These are phyloP conservation scores for Scutellaria minor DNA, from an alignment of 257 asterid species.

Conservation along the genomic window DNA sequence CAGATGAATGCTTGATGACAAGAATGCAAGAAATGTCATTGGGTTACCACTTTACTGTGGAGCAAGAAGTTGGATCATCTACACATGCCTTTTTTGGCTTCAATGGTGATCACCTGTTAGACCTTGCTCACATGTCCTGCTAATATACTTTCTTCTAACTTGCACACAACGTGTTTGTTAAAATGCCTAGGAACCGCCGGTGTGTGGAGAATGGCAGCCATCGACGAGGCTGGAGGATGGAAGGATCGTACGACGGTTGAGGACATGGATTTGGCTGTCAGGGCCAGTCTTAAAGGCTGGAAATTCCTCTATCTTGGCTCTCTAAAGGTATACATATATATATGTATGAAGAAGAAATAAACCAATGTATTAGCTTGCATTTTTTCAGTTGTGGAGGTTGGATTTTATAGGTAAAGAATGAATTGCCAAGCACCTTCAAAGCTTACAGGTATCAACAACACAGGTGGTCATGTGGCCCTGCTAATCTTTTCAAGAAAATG, in stretches of 20 bases:
- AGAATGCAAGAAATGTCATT: slow-evolving; percentile 99
- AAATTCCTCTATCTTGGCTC: slow-evolving; percentile 81
- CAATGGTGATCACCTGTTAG: slow-evolving; percentile 57
- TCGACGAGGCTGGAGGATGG: slow-evolving; percentile 99
- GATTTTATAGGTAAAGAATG: slow-evolving; percentile 74
- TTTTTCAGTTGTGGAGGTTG: too few relatives aligned
- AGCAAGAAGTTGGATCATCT: slow-evolving; percentile 98
- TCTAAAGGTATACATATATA: slow-evolving; percentile 46
- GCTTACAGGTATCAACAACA: slow-evolving; percentile 93
- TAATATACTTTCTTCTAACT: neutral
- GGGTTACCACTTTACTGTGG: slow-evolving; percentile 89
- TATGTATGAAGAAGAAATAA: neutral
- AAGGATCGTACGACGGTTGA: slow-evolving; percentile 93
- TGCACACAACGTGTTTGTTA: neutral
- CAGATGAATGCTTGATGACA: slow-evolving; percentile 96
- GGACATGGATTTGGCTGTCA: slow-evolving; percentile 97
- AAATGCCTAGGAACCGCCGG: slow-evolving; percentile 81
- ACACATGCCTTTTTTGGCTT: slow-evolving; percentile 93
- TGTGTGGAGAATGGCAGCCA: slow-evolving; percentile 91
- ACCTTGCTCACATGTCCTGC: neutral
- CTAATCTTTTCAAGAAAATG: slow-evolving; percentile 91
- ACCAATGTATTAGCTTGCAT: too few relatives aligned
- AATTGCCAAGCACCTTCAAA: slow-evolving; percentile 93
- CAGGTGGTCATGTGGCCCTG: slow-evolving; percentile 99
- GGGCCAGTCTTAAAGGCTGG: slow-evolving; percentile 96